Evolutionary conservation across 768 basidiomycete species (phyloP).

Genomic region (Boletus rufocinnamomeus): DNA sequence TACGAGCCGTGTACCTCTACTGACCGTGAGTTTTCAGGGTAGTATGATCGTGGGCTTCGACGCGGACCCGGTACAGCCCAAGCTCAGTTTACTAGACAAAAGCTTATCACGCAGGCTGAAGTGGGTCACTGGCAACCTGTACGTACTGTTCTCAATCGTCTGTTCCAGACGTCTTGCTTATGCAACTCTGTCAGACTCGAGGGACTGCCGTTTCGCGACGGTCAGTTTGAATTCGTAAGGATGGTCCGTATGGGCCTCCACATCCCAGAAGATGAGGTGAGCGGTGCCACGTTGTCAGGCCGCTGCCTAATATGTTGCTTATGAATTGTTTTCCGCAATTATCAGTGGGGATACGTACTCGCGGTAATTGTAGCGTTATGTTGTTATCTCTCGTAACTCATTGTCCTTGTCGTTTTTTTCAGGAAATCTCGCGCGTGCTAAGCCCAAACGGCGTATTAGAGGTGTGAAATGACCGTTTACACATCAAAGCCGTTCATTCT

Average conservation of each 20-base stretch:
- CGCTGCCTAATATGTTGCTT: conserved; percentile 12
- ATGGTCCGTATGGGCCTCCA: conserved; percentile 65
- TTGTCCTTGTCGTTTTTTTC: conserved; percentile 9
- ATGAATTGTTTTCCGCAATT: conserved; percentile 17
- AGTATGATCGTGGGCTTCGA: conserved; percentile 64
- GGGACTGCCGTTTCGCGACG: conserved; percentile 56
- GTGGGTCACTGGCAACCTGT: conserved; percentile 76
- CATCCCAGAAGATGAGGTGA: conserved; percentile 71
- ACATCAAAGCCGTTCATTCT: neutral
- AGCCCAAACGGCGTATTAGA: conserved; percentile 63
- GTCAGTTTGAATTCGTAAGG: conserved; percentile 66
- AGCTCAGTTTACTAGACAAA: conserved; percentile 36
- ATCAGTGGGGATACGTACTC: conserved; percentile 64
- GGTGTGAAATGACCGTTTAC: conserved; percentile 39
- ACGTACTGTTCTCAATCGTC: conserved; percentile 43
- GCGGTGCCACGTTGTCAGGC: conserved; percentile 12
- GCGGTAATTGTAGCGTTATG: conserved; percentile 45
- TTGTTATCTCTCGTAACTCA: conserved; percentile 18
- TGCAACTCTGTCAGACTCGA: conserved; percentile 50
- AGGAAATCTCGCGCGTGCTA: conserved; percentile 73
- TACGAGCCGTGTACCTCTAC: neutral
- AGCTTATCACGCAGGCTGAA: conserved; percentile 51
- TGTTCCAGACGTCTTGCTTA: conserved; percentile 11
- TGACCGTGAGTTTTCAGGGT: conserved; percentile 38
- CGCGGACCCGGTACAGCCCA: conserved; percentile 55